phyloP scores from a whole-genome alignment of 208 protist genomes.

The Acanthamoeba triangularis region DNA sequence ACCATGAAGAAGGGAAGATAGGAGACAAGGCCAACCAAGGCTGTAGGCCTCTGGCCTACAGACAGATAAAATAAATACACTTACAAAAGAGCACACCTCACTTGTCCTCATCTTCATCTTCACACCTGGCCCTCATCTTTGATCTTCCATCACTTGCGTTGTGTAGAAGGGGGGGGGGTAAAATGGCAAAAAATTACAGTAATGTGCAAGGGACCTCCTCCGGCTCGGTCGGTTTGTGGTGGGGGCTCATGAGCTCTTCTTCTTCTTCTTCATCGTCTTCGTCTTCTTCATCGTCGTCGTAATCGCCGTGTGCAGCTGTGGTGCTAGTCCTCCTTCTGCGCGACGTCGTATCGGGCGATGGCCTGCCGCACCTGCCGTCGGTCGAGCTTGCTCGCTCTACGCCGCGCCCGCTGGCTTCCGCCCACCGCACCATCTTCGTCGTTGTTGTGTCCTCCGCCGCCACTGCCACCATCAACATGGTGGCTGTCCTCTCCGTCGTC shows the following conservation, averaged over 20 bases:
- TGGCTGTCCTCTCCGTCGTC: not conserved
- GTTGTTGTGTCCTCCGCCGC: not conserved
- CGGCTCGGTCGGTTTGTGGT: too few relatives aligned
- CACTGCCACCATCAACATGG: not conserved
- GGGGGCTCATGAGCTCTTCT: not conserved
- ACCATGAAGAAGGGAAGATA: slow-evolving; percentile 43
- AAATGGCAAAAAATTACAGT: too few relatives aligned
- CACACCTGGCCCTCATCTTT: too few relatives aligned
- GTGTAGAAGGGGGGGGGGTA: too few relatives aligned
- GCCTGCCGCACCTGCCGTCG: not conserved
- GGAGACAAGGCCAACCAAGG: not conserved
- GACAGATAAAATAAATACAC: too few relatives aligned
- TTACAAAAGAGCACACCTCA: too few relatives aligned
- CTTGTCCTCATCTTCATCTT: too few relatives aligned
- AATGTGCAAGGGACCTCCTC: too few relatives aligned
- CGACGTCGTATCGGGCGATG: not conserved
- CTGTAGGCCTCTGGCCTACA: too few relatives aligned
- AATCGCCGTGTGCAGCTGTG: not conserved
- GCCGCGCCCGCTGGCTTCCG: not conserved
- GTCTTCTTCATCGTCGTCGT: not conserved
- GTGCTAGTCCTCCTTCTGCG: not conserved
- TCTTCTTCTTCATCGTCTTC: not conserved
- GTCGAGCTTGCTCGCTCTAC: not conserved
- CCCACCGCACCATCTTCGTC: not conserved
- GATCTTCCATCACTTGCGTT: too few relatives aligned